A percentile compares a stretch with the other conserved stretches of the same genome.
Evolutionary conservation across 768 basidiomycete species (phyloP).

Genomic region (Tulasnella sp.): DNA sequence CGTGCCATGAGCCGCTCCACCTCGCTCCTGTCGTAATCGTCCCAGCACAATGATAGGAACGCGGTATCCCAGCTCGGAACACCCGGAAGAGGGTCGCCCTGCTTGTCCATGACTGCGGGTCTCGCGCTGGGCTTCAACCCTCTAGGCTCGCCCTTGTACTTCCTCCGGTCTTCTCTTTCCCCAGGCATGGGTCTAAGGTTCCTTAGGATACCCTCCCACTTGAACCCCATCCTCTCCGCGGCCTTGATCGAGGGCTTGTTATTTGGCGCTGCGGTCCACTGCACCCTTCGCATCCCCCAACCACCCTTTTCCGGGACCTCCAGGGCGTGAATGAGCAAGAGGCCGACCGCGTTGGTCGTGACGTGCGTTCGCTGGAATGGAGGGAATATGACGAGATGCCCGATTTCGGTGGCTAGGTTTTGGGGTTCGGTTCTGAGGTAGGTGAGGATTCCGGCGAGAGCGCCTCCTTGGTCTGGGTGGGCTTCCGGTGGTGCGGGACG

Average conservation of each 20-base stretch:
- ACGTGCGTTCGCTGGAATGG: slow-evolving; percentile 58
- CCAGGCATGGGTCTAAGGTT: slow-evolving; percentile 39
- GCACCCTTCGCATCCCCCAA: slow-evolving; percentile 52
- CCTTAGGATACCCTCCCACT: slow-evolving; percentile 42
- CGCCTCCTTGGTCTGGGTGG: slow-evolving; percentile 18
- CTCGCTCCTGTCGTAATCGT: slow-evolving; percentile 35
- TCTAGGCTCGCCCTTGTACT: neutral
- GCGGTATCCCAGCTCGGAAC: slow-evolving; percentile 39
- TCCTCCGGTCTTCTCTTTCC: slow-evolving; percentile 21
- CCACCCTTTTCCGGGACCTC: slow-evolving; percentile 31
- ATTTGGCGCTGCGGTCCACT: slow-evolving; percentile 49
- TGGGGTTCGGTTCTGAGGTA: slow-evolving; percentile 39
- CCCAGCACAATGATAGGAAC: slow-evolving; percentile 48
- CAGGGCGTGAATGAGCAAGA: slow-evolving; percentile 35
- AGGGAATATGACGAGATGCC: slow-evolving; percentile 47
- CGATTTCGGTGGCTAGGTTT: slow-evolving; percentile 47
- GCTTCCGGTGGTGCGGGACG: slow-evolving; percentile 28
- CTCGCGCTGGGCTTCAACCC: neutral
- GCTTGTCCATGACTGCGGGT: neutral
- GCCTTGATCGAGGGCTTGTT: slow-evolving; percentile 44
- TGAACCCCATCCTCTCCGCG: slow-evolving; percentile 56
- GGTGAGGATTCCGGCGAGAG: slow-evolving; percentile 48
- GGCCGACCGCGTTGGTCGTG: slow-evolving; percentile 39
- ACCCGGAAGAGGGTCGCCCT: slow-evolving; percentile 26
- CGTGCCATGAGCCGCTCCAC: neutral